Percentiles rank a stretch among this genome's conserved stretches.
These are phyloP conservation scores for Favolaschia claudopus DNA, from an alignment of 768 basidiomycete genomes.

Conservation along the genomic window DNA sequence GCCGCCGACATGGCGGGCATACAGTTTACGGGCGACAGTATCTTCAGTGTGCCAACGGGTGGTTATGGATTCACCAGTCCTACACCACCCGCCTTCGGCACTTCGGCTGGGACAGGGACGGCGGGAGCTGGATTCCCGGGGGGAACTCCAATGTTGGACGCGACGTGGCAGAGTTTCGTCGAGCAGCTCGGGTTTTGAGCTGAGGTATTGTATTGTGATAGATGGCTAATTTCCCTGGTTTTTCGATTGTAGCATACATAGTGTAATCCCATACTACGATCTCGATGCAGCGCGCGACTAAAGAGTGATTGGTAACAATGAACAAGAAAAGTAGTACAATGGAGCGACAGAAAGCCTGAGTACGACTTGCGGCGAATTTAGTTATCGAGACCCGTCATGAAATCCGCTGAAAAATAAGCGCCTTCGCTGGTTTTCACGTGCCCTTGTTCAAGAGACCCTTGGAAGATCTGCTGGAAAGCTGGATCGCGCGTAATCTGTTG, in stretches of 20 bases:
- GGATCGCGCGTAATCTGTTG: neutral
- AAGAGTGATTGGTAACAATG: too few species aligned
- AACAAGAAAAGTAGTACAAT: too few species aligned
- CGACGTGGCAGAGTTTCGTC: slow-evolving; percentile 72
- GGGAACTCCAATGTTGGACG: slow-evolving; percentile 53
- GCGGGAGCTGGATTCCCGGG: slow-evolving; percentile 15
- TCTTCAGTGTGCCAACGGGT: slow-evolving; percentile 18
- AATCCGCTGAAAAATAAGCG: neutral
- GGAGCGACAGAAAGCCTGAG: too few species aligned
- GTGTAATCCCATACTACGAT: too few species aligned
- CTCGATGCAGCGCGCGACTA: too few species aligned
- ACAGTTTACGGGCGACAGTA: slow-evolving; percentile 28
- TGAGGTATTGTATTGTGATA: slow-evolving; percentile 3
- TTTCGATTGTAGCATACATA: neutral
- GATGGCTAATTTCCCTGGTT: neutral
- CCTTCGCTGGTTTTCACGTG: neutral
- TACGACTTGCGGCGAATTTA: too few species aligned
- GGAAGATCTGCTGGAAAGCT: neutral
- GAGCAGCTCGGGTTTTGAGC: slow-evolving; percentile 66
- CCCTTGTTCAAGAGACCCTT: neutral
- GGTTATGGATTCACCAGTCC: slow-evolving; percentile 19
- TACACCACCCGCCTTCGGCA: neutral
- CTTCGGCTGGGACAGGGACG: neutral
- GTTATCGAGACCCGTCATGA: neutral
- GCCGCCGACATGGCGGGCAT: slow-evolving; percentile 40